Base-by-base conservation (phyloP, 148 eudicot species). In the Tetragonia tetragonoides region DNA sequence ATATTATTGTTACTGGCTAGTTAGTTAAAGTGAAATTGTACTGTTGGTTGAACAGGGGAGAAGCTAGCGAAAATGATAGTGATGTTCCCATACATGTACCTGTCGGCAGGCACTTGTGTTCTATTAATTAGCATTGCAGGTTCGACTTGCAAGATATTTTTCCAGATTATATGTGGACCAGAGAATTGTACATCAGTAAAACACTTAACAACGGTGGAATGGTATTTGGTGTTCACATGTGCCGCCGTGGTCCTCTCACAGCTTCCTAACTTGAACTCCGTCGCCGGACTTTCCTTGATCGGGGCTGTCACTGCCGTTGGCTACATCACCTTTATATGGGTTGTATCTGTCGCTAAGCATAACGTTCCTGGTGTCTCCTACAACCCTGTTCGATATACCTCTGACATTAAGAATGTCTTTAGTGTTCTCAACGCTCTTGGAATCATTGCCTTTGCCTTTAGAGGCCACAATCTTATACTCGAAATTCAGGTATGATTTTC, bases 201-300 rank as follows among this genome's bases (percentile, higher is more conserved):
- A 47, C 84, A 87, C 40, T 73, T 90, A 11, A 89, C 97, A 3
- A 71, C 70, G 7, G 88, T 84, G 24, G 98, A 94, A 76, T 94
- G 98, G 98, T 90, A 88, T 88, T 74, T 94, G 53, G 86, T 94
- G 5, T 92, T 94, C 44, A 94, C 98, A 8, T 83, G 90, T 53
- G 87, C 81, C 1, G 98, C 97, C 15, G 86, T 94, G 53, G 15
- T 94, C 14, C 81, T 94, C 20, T 88, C 98, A 66, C 97, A 92
- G 79, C 84, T 94, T 24, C 98, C 98, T 3, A 94, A 94, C 81
- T 75, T 94, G 75, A 94, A 94, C 85, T 92, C 98, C 51, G 90
- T 94, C 39, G 98, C 98, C 24, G 98, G 98, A 6, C 87, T 94
- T 8, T 94, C 98, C 3, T 81, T 94, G 54, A 49, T 94, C 47